Evolutionary conservation across 768 basidiomycete genomes (phyloP).

Genomic region (Russula earlei): DNA sequence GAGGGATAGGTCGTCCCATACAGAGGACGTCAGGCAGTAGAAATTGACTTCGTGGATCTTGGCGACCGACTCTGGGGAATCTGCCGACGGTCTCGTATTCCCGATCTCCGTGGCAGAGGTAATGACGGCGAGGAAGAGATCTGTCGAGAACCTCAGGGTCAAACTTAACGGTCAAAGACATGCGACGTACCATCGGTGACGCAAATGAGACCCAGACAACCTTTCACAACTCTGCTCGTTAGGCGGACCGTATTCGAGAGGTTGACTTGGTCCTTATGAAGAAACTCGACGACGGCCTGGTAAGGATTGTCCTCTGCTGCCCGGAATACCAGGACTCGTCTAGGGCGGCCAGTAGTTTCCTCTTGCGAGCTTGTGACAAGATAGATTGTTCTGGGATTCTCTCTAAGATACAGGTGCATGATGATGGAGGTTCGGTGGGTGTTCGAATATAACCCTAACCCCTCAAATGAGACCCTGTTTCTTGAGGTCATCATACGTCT

Average conservation of each 20-base stretch:
- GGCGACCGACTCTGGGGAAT: conserved; percentile 56
- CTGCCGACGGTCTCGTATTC: conserved; percentile 51
- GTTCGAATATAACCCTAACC: too few relatives aligned
- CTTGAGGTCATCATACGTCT: conserved; percentile 96
- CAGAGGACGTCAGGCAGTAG: conserved; percentile 72
- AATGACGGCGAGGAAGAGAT: conserved; percentile 79
- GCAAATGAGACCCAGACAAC: conserved; percentile 75
- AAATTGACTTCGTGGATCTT: conserved; percentile 86
- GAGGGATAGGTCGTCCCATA: conserved; percentile 70
- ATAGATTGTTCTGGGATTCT: conserved; percentile 59
- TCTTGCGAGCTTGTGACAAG: conserved; percentile 64
- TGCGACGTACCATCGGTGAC: conserved; percentile 51
- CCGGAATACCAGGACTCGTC: conserved; percentile 63
- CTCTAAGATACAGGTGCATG: conserved; percentile 72
- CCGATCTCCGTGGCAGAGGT: conserved; percentile 70
- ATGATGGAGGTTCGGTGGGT: too few relatives aligned
- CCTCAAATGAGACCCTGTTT: conserved; percentile 82
- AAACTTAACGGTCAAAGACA: background rate
- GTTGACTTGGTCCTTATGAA: conserved; percentile 65
- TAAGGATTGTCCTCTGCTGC: conserved; percentile 39
- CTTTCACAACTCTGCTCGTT: conserved; percentile 66
- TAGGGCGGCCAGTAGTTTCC: conserved; percentile 50
- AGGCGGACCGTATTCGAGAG: conserved; percentile 52
- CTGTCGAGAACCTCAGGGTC: conserved; percentile 28
- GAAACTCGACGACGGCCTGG: conserved; percentile 82